These are phyloP conservation scores for Pseudopithomyces chartarum DNA, from an alignment of 2,329 filamentous ascomycete species.

Conservation along the genomic window DNA sequence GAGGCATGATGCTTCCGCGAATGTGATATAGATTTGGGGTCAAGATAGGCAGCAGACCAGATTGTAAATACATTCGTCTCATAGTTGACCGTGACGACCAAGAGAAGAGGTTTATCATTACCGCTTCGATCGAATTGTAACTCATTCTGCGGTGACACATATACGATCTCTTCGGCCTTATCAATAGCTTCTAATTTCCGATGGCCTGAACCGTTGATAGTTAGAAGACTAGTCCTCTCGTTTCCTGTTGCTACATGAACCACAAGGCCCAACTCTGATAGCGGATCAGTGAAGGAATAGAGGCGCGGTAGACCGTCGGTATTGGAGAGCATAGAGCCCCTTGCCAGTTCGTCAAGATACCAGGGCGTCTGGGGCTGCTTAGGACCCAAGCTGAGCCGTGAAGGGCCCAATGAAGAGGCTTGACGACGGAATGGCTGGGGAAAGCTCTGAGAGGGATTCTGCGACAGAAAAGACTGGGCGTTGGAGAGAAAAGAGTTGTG, in stretches of 20 bases:
- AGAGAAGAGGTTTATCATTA: slow-evolving; percentile 58
- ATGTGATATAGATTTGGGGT: slow-evolving; percentile 62
- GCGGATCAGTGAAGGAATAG: slow-evolving; percentile 82
- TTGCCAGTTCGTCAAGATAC: slow-evolving; percentile 41
- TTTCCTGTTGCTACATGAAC: slow-evolving; percentile 53
- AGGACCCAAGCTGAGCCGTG: slow-evolving; percentile 24
- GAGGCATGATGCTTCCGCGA: slow-evolving; percentile 48
- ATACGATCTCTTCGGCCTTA: slow-evolving; percentile 79
- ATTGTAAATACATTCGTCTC: slow-evolving; percentile 79
- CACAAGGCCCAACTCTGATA: slow-evolving; percentile 83
- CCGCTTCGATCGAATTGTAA: slow-evolving; percentile 54
- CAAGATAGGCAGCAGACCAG: slow-evolving; percentile 81
- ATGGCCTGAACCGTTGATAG: slow-evolving; percentile 37
- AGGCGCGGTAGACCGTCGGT: slow-evolving; percentile 70
- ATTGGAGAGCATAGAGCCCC: slow-evolving; percentile 26
- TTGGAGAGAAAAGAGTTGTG: slow-evolving; percentile 79
- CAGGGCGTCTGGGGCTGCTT: slow-evolving; percentile 27
- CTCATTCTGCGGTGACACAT: slow-evolving; percentile 72
- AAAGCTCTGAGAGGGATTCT: slow-evolving; percentile 55
- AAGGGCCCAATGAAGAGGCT: slow-evolving; percentile 34
- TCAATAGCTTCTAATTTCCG: slow-evolving; percentile 66
- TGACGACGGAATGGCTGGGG: slow-evolving; percentile 37
- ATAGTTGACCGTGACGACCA: slow-evolving; percentile 81
- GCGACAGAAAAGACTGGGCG: slow-evolving; percentile 53
- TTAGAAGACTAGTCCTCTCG: slow-evolving; percentile 35